A percentile compares a stretch with the other conserved stretches of the same genome.
Conservation (phyloP, 305 asterid genomes). For the Fraxinus sp. region DNA sequence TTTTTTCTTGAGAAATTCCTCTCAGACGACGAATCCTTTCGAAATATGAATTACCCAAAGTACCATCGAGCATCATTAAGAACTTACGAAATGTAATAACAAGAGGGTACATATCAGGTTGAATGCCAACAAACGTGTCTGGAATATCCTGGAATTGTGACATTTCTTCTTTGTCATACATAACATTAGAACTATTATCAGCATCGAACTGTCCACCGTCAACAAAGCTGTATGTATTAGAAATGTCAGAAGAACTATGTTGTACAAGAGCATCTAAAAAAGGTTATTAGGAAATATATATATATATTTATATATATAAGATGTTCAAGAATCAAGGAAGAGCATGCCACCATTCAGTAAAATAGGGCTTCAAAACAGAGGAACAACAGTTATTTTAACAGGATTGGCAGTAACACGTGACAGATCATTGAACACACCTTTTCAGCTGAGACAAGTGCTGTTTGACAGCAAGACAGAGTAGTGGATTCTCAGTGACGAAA, state of each 20-base stretch:
- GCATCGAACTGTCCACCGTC: conserved; percentile 26
- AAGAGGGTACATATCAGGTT: conserved; percentile 46
- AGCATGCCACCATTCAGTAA: background rate
- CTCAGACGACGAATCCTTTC: conserved; percentile 43
- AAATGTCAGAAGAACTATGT: background rate
- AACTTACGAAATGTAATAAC: conserved; percentile 61
- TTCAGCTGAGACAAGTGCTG: conserved; percentile 54
- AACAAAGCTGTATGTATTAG: conserved; percentile 39
- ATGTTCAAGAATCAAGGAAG: background rate
- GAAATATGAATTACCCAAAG: conserved; percentile 54
- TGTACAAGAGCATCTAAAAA: background rate
- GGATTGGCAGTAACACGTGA: background rate
- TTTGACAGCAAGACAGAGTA: conserved; percentile 68
- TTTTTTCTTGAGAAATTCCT: conserved; percentile 26
- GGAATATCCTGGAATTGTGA: conserved; percentile 49
- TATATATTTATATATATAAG: background rate
- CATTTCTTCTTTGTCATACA: conserved; percentile 49
- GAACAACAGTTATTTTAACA: background rate
- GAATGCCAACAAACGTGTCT: conserved; percentile 46
- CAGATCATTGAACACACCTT: conserved; percentile 37
- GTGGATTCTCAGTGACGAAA: conserved; percentile 71
- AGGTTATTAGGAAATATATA: background rate
- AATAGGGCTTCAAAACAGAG: background rate
- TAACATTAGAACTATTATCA: conserved; percentile 20
- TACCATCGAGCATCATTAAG: conserved; percentile 66